phyloP scores from a whole-genome alignment of 2,329 filamentous ascomycete species.

The Xylaria hypoxylon region DNA sequence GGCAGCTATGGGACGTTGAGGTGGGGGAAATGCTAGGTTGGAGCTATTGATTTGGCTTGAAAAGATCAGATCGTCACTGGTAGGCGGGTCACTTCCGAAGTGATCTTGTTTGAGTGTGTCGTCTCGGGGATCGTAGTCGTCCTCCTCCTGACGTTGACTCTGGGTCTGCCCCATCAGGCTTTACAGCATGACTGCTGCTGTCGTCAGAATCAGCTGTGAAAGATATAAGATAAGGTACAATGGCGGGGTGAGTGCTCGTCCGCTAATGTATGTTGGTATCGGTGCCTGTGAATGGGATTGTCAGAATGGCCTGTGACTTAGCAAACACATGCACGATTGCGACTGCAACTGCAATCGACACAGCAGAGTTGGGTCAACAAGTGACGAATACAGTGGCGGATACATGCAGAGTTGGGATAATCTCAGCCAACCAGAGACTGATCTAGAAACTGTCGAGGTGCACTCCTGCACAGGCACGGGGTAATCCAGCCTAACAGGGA shows the following conservation, averaged over 20 bases:
- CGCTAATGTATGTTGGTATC: not conserved
- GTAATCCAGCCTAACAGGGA: not conserved
- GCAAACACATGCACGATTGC: not conserved
- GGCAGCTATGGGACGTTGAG: not conserved
- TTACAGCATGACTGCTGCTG: conserved; percentile 35
- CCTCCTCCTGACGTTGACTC: conserved; percentile 31
- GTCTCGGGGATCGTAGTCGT: conserved; percentile 7
- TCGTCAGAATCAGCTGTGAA: conserved; percentile 8
- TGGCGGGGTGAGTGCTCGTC: not conserved
- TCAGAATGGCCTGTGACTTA: not conserved
- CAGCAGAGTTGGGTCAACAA: not conserved
- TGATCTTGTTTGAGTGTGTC: conserved; percentile 1
- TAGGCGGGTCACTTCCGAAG: not conserved
- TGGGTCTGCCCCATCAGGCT: conserved; percentile 30
- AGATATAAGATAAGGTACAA: no score
- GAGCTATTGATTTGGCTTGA: conserved; percentile 35
- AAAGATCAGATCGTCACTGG: conserved; percentile 25
- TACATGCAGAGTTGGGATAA: not conserved
- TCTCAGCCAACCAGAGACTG: not conserved
- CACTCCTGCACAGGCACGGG: no score
- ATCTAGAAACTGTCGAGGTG: no score
- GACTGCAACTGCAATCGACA: no score
- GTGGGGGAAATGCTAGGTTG: conserved; percentile 7
- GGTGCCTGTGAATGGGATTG: not conserved
- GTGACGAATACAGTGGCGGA: not conserved